Conservation (phyloP, 2,329 filamentous ascomycete species). For the Phialophora tarda region DNA sequence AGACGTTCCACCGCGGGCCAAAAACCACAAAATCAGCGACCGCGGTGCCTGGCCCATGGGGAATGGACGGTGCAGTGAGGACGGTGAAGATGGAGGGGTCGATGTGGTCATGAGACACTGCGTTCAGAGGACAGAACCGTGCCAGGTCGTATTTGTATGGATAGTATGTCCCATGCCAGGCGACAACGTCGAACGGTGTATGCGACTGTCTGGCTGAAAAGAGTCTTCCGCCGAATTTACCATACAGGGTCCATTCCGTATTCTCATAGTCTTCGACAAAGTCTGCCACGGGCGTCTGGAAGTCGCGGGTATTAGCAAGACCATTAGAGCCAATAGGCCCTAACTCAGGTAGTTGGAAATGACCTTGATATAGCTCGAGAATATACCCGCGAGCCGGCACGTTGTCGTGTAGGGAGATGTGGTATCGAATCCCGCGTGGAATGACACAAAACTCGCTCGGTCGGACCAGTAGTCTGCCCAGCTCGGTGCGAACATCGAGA, state of each 20-base stretch:
- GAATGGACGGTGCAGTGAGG: conserved; percentile 47
- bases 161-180: conserved; percentile 71
- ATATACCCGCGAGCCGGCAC: conserved; percentile 67
- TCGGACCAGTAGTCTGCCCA: conserved; percentile 68
- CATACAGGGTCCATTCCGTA: conserved; percentile 57
- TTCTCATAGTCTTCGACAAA: conserved; percentile 57
- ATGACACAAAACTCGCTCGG: conserved; percentile 71
- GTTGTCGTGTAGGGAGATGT: conserved; percentile 60
- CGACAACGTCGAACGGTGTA: conserved; percentile 72
- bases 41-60: conserved; percentile 36
- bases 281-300: conserved; percentile 64
- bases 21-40: conserved; percentile 50
- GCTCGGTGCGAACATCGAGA: conserved; percentile 71
- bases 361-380: conserved; percentile 67
- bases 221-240: conserved; percentile 67
- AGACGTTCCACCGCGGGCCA: conserved; percentile 49
- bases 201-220: conserved; percentile 67
- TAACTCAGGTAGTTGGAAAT: conserved; percentile 69
- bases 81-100: conserved; percentile 52
- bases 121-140: conserved; percentile 69
- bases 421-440: conserved; percentile 68
- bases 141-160: conserved; percentile 52
- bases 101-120: conserved; percentile 56
- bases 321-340: conserved; percentile 71
- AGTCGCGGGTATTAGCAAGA: conserved; percentile 69